A percentile compares a stretch with the other conserved stretches of the same genome.
These are phyloP conservation scores for Aspergillus panamensis DNA, from an alignment of 495 filamentous ascomycete species.

Conservation along the genomic window DNA sequence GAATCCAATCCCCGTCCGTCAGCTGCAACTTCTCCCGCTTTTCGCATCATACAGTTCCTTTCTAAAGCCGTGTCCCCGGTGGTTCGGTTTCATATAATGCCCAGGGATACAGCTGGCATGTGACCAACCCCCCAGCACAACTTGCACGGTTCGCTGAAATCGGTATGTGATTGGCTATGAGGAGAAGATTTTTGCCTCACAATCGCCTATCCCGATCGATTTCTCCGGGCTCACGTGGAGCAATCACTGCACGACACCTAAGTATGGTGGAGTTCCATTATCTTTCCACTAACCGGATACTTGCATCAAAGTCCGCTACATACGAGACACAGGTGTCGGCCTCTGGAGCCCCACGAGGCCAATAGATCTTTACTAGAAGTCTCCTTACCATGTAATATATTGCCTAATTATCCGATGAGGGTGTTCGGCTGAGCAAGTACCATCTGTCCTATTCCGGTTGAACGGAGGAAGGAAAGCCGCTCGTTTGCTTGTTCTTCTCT, in stretches of 20 bases:
- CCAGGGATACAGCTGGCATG: conserved; percentile 12
- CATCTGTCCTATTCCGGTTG: not conserved
- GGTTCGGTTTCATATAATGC: conserved; percentile 20
- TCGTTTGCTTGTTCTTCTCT: conserved; percentile 5
- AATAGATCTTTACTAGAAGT: conserved; percentile 1
- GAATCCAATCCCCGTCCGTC: not conserved
- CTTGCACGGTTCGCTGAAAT: not conserved
- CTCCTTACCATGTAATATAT: not conserved
- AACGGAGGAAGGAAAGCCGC: not conserved
- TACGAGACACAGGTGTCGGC: conserved; percentile 5
- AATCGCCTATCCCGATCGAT: conserved; percentile 4
- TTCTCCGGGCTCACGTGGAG: conserved; percentile 16
- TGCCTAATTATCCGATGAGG: not conserved
- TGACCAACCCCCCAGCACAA: conserved; percentile 15
- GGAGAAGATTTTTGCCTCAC: conserved; percentile 7
- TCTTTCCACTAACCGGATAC: conserved; percentile 12
- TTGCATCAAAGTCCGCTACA: conserved; percentile 13
- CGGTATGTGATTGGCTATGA: conserved; percentile 13
- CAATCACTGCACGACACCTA: conserved; percentile 12
- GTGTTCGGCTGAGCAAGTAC: not conserved
- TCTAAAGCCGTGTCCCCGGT: not conserved
- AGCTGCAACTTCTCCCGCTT: conserved; percentile 1
- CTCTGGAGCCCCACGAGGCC: conserved; percentile 12
- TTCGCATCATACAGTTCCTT: conserved; percentile 9
- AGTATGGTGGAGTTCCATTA: conserved; percentile 11